Evolutionary conservation across 2,329 filamentous ascomycete species (phyloP).

Genomic region (Celoporthe dispersa): DNA sequence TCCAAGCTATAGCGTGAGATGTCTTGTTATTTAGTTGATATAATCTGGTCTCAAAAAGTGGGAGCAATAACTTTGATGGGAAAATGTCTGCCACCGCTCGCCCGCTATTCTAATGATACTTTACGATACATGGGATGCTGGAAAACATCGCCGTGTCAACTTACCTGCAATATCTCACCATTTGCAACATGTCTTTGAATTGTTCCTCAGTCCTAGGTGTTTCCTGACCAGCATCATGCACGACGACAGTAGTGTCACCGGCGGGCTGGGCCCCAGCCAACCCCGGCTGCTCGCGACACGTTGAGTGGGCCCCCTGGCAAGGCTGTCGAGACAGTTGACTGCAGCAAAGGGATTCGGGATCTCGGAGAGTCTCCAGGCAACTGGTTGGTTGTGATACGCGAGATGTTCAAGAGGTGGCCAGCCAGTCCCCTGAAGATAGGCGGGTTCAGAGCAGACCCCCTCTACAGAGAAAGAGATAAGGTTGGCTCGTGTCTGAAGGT

Average conservation of each 20-base stretch:
- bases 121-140: not conserved
- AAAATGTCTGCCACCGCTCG: not conserved
- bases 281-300: not conserved
- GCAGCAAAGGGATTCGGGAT: constrained; percentile 47
- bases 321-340: constrained; percentile 34
- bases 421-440: no score
- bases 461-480: not conserved
- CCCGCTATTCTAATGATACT: not conserved
- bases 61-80: not conserved
- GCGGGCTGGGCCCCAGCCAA: not conserved
- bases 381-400: no score
- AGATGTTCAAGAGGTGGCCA: no score
- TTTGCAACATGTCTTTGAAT: not conserved
- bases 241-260: not conserved
- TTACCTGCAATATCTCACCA: not conserved
- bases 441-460: not conserved
- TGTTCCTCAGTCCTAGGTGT: not conserved
- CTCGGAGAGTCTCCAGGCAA: constrained; percentile 52
- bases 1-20: constrained; percentile 61
- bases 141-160: not conserved
- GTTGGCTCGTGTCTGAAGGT: not conserved
- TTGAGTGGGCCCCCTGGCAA: constrained; percentile 27
- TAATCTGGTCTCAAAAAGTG: not conserved
- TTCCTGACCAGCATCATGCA: not conserved
- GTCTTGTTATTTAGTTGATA: not conserved